phyloP scores from a whole-genome alignment of 805 yeast species.

The Vanderwaltozyma tropicalis region DNA sequence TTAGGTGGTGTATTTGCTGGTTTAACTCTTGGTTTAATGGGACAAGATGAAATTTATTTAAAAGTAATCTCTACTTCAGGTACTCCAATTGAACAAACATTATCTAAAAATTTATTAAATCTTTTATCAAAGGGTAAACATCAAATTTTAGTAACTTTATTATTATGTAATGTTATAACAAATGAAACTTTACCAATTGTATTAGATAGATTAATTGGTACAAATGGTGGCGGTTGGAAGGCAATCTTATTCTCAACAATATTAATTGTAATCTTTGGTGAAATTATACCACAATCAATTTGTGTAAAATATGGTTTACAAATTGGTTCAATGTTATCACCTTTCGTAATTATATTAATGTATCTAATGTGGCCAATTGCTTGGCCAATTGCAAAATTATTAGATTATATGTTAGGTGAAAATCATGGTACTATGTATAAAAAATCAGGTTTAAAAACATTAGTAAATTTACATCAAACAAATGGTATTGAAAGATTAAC shows the following conservation, averaged over 20 bases:
- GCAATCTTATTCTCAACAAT: conserved; percentile 93
- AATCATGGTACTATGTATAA: conserved; percentile 94
- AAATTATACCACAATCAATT: conserved; percentile 87
- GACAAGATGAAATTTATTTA: conserved; percentile 91
- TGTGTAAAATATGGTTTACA: conserved; percentile 89
- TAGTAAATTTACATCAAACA: conserved; percentile 84
- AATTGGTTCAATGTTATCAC: conserved; percentile 83
- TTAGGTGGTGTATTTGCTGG: conserved; percentile 91
- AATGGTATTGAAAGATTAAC: conserved; percentile 93
- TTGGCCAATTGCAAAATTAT: conserved; percentile 72
- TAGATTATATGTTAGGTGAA: conserved; percentile 81
- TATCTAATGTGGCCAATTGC: conserved; percentile 86
- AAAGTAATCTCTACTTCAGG: conserved; percentile 89
- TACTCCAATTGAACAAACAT: conserved; percentile 50
- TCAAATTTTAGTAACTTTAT: conserved; percentile 87
- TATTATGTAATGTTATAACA: conserved; percentile 80
- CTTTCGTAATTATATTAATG: conserved; percentile 78
- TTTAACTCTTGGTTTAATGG: conserved; percentile 91
- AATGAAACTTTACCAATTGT: conserved; percentile 93
- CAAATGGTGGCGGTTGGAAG: conserved; percentile 71
- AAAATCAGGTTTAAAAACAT: conserved; percentile 83
- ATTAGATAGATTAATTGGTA: conserved; percentile 77
- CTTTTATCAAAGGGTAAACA: conserved; percentile 81
- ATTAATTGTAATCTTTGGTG: conserved; percentile 89
- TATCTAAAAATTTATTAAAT: conserved; percentile 61